These are phyloP conservation scores for Microglena sp. DNA, from an alignment of 139 green algal species.

Conservation along the genomic window DNA sequence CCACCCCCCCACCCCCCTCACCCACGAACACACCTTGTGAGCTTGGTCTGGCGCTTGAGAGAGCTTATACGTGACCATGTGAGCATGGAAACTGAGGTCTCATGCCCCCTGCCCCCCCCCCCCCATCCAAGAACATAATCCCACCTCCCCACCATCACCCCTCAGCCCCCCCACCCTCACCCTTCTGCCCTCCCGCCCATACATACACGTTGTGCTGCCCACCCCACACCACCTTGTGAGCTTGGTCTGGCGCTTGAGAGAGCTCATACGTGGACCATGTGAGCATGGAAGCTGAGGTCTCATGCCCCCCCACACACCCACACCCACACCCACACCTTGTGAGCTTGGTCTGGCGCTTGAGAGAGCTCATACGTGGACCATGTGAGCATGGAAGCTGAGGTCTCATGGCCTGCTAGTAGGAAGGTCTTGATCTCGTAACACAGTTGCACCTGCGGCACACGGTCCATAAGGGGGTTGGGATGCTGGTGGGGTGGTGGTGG, in stretches of 20 bases:
- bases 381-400: slow-evolving; percentile 84
- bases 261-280: slow-evolving; percentile 82
- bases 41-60: slow-evolving; percentile 1
- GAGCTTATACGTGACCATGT: slow-evolving; percentile 81
- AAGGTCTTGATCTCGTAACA: slow-evolving; percentile 97
- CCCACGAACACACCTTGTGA: no score
- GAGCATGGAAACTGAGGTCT: slow-evolving; percentile 89
- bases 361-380: slow-evolving; percentile 77
- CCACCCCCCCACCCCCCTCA: no score
- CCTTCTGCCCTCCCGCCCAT: no score
- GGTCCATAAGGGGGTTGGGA: no score
- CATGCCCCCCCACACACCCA: slow-evolving; percentile 92
- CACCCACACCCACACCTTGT: slow-evolving; percentile 18
- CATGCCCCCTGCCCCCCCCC: slow-evolving; percentile 87
- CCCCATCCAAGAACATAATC: no score
- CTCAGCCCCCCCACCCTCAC: no score
- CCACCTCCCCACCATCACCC: no score
- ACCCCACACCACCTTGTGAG: slow-evolving; percentile 23
- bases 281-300: slow-evolving; percentile 90
- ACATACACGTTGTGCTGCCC: no score
- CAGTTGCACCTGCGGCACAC: slow-evolving; percentile 78
- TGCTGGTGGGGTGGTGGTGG: no score
- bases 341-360: not conserved
- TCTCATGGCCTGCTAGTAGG: slow-evolving; percentile 91
- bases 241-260: not conserved